A percentile compares a stretch with the other conserved stretches of the same genome.
phyloP scores from a whole-genome alignment of 331 rosid species.

The Telfairia occidentalis region DNA sequence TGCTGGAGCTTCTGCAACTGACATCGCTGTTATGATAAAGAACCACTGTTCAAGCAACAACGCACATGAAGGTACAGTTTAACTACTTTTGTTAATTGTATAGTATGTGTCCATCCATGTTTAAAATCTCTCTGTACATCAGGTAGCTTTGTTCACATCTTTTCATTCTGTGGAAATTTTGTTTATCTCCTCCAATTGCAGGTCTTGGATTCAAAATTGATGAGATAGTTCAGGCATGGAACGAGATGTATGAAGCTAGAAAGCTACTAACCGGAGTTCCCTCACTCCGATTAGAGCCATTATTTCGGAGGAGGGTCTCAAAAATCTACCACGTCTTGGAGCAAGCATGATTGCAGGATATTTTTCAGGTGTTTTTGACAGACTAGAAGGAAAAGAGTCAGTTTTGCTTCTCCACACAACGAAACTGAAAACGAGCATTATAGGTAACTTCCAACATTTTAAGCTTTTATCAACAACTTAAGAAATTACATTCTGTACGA shows the following conservation, averaged over 20 bases:
- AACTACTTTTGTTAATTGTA: neutral
- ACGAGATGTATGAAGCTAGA: constrained; percentile 67
- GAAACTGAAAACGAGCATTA: neutral
- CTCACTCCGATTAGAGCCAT: constrained; percentile 68
- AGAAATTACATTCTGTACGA: neutral
- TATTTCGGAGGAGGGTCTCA: constrained; percentile 57
- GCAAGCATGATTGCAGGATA: constrained; percentile 20
- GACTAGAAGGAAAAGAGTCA: neutral
- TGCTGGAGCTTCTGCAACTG: constrained; percentile 74
- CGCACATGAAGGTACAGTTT: constrained; percentile 37
- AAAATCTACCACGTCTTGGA: constrained; percentile 48
- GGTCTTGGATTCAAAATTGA: constrained; percentile 60
- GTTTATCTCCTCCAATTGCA: constrained; percentile 19
- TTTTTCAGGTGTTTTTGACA: neutral
- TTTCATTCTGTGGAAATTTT: neutral
- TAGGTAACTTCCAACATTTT: neutral
- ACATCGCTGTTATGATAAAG: constrained; percentile 59
- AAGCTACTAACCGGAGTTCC: constrained; percentile 49
- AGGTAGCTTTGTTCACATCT: neutral
- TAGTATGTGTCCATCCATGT: neutral
- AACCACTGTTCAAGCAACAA: constrained; percentile 58
- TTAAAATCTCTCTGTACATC: neutral
- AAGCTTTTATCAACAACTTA: neutral
- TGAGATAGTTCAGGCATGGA: constrained; percentile 73
- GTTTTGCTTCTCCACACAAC: neutral